phyloP scores from a whole-genome alignment of 441 rosid species.

The Corymbia citriodora region DNA sequence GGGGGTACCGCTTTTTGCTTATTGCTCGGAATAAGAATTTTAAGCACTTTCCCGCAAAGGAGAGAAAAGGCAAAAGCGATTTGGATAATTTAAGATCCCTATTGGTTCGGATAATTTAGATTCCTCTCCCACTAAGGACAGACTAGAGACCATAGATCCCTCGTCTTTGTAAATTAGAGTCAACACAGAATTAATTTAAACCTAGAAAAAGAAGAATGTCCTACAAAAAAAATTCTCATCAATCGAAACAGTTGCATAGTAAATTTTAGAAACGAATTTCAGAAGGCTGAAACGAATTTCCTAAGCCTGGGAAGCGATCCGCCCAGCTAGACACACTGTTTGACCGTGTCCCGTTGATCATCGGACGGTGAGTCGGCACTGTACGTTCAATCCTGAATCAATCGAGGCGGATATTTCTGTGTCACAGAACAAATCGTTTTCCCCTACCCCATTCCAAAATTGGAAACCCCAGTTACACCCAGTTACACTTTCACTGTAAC shows the following conservation, averaged over 20 bases:
- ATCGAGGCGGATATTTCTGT: background rate
- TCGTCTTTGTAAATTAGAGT: too few species aligned
- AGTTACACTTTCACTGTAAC: background rate
- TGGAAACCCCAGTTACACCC: too few species aligned
- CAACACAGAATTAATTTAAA: background rate
- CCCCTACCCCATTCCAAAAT: background rate
- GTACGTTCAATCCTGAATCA: background rate
- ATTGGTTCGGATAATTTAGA: background rate
- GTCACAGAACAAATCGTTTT: background rate
- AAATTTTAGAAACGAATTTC: background rate
- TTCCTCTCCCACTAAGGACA: background rate
- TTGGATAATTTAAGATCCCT: background rate
- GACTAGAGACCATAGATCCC: background rate
- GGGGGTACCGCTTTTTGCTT: background rate
- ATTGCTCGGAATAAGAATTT: background rate
- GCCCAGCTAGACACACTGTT: background rate
- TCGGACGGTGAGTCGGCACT: background rate
- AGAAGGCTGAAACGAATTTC: background rate
- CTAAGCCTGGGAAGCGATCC: background rate
- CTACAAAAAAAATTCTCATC: background rate
- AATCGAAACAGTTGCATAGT: background rate
- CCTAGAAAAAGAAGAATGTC: background rate
- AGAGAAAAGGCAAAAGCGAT: background rate
- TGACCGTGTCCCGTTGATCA: background rate
- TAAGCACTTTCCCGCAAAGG: background rate